A percentile compares a stretch with the other conserved stretches of the same genome.
These are phyloP conservation scores for Paecilomyces fulvus DNA, from an alignment of 2,329 filamentous ascomycete species.

Conservation along the genomic window DNA sequence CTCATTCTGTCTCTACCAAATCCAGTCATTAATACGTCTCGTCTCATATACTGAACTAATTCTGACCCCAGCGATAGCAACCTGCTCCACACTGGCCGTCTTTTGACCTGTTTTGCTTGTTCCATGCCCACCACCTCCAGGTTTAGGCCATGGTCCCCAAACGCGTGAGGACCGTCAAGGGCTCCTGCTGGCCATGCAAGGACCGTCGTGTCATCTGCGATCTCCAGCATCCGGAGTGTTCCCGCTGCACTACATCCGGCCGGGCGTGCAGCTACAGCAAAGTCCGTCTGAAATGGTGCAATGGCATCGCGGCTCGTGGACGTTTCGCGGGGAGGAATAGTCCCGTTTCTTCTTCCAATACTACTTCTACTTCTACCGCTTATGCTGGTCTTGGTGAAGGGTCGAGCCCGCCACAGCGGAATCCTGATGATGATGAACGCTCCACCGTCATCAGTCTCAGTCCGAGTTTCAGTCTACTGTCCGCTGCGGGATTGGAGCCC, in stretches of 20 bases:
- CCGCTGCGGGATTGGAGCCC: neutral
- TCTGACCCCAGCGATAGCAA: too few relatives aligned
- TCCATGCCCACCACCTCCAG: too few relatives aligned
- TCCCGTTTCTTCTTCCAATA: slow-evolving; percentile 1
- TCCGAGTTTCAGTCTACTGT: neutral
- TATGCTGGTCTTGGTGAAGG: neutral
- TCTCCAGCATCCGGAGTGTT: slow-evolving; percentile 29
- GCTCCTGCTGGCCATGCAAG: slow-evolving; percentile 41
- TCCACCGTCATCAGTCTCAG: neutral
- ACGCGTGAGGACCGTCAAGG: slow-evolving; percentile 22
- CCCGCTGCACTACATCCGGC: slow-evolving; percentile 22
- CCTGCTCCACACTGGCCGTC: too few relatives aligned
- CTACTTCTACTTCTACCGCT: neutral
- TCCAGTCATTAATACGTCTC: too few relatives aligned
- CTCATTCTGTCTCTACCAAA: too few relatives aligned
- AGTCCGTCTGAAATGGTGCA: slow-evolving; percentile 36
- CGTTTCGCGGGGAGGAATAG: slow-evolving; percentile 9
- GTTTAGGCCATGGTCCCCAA: slow-evolving; percentile 11
- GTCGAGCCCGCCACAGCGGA: neutral
- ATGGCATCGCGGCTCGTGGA: slow-evolving; percentile 15
- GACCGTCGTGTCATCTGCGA: slow-evolving; percentile 39
- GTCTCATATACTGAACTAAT: too few relatives aligned
- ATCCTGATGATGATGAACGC: neutral
- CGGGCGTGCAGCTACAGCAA: slow-evolving; percentile 29
- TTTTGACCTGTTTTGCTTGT: too few relatives aligned